These are phyloP conservation scores for Rosa hybrid DNA, from an alignment of 331 rosid genomes.

Conservation along the genomic window DNA sequence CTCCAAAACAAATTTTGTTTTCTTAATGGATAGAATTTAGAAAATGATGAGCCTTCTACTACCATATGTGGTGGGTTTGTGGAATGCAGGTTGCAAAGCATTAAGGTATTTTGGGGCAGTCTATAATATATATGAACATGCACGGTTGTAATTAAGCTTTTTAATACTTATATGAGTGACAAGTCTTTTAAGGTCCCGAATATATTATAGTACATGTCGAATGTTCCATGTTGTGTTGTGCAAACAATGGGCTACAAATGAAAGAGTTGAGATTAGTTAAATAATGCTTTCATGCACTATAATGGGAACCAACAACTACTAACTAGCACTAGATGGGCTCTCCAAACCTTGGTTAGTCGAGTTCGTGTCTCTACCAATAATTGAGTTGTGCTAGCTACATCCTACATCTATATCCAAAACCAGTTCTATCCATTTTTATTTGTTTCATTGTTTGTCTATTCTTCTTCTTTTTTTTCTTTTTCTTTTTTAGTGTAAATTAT, in stretches of 20 bases:
- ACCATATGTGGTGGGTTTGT: conserved; percentile 1
- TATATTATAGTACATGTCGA: background rate
- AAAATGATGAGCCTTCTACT: background rate
- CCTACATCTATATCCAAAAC: conserved; percentile 1
- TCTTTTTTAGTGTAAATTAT: too few species aligned
- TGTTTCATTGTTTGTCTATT: background rate
- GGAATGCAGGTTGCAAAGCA: conserved; percentile 28
- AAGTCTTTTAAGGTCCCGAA: background rate
- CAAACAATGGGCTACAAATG: conserved; percentile 27
- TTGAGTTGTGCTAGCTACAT: background rate
- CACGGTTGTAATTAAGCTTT: conserved; percentile 5
- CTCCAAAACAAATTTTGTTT: background rate
- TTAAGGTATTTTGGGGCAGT: background rate
- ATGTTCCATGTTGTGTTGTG: conserved; percentile 18
- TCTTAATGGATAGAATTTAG: background rate
- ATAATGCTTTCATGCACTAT: background rate
- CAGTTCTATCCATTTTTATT: background rate
- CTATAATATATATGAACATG: background rate
- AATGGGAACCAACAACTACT: conserved; percentile 11
- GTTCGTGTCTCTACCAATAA: conserved; percentile 13
- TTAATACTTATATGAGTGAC: background rate
- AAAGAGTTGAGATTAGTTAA: conserved; percentile 1
- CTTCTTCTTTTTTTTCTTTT: too few species aligned
- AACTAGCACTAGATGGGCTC: background rate
- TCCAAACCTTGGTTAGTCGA: conserved; percentile 1